Percentiles rank a stretch among this genome's conserved stretches.
These are phyloP conservation scores for Chlorella ohadii DNA, from an alignment of 139 green algal genomes.

Conservation along the genomic window DNA sequence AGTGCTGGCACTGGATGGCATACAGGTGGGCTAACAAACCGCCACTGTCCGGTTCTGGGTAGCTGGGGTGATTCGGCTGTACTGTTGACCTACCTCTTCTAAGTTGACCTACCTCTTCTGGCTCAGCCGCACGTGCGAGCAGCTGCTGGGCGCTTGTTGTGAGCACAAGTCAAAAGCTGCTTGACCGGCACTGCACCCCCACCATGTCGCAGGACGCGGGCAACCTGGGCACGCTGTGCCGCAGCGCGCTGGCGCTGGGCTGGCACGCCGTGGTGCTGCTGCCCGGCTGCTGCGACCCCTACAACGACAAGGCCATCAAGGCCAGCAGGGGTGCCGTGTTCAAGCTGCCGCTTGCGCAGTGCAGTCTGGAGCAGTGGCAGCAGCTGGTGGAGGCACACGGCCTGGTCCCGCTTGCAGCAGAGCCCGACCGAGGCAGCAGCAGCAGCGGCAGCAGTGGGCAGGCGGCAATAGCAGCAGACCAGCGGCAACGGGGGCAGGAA, in stretches of 20 bases:
- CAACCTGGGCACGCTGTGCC: conserved; percentile 45
- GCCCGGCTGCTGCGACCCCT: conserved; percentile 80
- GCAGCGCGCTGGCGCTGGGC: conserved; percentile 79
- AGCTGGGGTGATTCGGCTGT: too few relatives aligned
- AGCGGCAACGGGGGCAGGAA: background rate
- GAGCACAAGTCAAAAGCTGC: conserved; percentile 72
- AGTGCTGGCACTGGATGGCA: conserved; percentile 76
- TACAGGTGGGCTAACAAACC: conserved; percentile 47
- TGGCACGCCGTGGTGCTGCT: conserved; percentile 82
- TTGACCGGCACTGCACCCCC: conserved; percentile 14
- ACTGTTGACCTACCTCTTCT: too few relatives aligned
- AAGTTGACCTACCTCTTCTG: too few relatives aligned
- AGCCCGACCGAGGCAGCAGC: conserved; percentile 17
- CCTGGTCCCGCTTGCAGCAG: background rate
- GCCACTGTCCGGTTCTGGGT: too few relatives aligned
- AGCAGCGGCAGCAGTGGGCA: background rate
- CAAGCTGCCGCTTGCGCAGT: conserved; percentile 47
- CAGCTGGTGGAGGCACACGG: conserved; percentile 17
- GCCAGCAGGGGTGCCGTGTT: conserved; percentile 52
- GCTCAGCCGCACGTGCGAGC: too few relatives aligned
- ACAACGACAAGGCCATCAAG: conserved; percentile 73
- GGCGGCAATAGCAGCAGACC: background rate
- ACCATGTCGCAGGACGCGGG: background rate
- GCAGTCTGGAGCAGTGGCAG: conserved; percentile 38
- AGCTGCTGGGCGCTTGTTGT: too few relatives aligned